phyloP scores from a whole-genome alignment of 2,329 filamentous ascomycete species.

The Botryotinia calthae region DNA sequence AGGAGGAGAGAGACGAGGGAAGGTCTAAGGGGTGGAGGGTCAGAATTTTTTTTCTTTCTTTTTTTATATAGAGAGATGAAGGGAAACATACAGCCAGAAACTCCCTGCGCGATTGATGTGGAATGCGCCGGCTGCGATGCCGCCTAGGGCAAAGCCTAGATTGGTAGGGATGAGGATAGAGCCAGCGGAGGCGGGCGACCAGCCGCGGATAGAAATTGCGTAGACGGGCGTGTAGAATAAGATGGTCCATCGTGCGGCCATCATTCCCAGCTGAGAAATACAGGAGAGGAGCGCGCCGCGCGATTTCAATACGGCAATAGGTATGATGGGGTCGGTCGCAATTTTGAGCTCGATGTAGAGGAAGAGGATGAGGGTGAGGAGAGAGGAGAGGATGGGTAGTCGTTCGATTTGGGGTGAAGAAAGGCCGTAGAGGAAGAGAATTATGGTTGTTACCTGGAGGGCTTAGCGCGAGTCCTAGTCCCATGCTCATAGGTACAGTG shows the following conservation, averaged over 20 bases:
- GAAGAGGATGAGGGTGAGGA: slow-evolving; percentile 52
- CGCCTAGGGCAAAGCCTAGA: slow-evolving; percentile 71
- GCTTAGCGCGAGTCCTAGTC: slow-evolving; percentile 24
- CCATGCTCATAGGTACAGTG: not conserved
- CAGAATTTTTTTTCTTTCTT: not conserved
- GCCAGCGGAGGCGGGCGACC: slow-evolving; percentile 67
- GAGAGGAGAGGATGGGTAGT: slow-evolving; percentile 59
- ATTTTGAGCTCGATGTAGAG: slow-evolving; percentile 61
- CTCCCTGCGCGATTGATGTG: slow-evolving; percentile 72
- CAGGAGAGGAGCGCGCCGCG: slow-evolving; percentile 71
- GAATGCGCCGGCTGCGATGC: slow-evolving; percentile 68
- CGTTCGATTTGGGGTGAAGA: slow-evolving; percentile 60
- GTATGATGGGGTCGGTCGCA: slow-evolving; percentile 70
- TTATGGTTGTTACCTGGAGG: slow-evolving; percentile 60
- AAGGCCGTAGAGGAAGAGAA: slow-evolving; percentile 70
- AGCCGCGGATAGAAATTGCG: slow-evolving; percentile 70
- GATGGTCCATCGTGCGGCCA: slow-evolving; percentile 77
- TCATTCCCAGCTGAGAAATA: slow-evolving; percentile 70
- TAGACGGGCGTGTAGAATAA: slow-evolving; percentile 81
- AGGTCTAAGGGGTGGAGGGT: slow-evolving; percentile 41
- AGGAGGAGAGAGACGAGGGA: slow-evolving; percentile 58
- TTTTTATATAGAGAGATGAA: not conserved
- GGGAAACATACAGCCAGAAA: slow-evolving; percentile 58
- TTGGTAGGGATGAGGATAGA: slow-evolving; percentile 80
- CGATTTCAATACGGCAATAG: slow-evolving; percentile 65